phyloP scores from a whole-genome alignment of 352 stramenopile species.

The Thraustotheca clavata region DNA sequence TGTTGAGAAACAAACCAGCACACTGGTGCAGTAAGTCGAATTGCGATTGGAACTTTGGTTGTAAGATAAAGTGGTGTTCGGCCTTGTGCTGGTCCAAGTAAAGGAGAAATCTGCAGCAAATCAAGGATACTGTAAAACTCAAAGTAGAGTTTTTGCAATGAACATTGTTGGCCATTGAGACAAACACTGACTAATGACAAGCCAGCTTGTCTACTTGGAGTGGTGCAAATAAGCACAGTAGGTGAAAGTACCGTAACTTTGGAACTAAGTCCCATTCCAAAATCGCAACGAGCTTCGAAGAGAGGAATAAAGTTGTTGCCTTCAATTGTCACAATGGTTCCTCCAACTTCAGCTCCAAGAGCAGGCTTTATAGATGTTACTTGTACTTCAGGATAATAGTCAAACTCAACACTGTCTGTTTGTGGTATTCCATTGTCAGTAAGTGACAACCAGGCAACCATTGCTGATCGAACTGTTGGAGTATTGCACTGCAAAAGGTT shows the following conservation, averaged over 20 bases:
- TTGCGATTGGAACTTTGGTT: not conserved
- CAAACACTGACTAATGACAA: slow-evolving; percentile 30
- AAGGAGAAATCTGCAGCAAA: slow-evolving; percentile 12
- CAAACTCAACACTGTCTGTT: slow-evolving; percentile 25
- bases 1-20: not conserved
- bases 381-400: slow-evolving; percentile 22
- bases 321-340: slow-evolving; percentile 28
- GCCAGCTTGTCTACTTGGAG: slow-evolving; percentile 27
- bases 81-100: slow-evolving; percentile 10
- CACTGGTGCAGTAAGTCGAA: not conserved
- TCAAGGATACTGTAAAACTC: slow-evolving; percentile 22
- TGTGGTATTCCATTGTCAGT: not conserved
- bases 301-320: slow-evolving; percentile 28
- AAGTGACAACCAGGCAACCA: slow-evolving; percentile 17
- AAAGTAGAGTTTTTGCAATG: slow-evolving; percentile 17
- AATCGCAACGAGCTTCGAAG: slow-evolving; percentile 21
- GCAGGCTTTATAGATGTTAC: slow-evolving; percentile 28
- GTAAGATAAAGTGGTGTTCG: not conserved
- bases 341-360: slow-evolving; percentile 28
- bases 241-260: slow-evolving; percentile 24
- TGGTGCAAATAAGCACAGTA: slow-evolving; percentile 27
- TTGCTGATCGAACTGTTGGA: not conserved
- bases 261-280: slow-evolving; percentile 20
- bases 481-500: slow-evolving; percentile 26
- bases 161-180: slow-evolving; percentile 24